These are phyloP conservation scores for Jackrogersella multiformis DNA, from an alignment of 495 filamentous ascomycete genomes.

Conservation along the genomic window DNA sequence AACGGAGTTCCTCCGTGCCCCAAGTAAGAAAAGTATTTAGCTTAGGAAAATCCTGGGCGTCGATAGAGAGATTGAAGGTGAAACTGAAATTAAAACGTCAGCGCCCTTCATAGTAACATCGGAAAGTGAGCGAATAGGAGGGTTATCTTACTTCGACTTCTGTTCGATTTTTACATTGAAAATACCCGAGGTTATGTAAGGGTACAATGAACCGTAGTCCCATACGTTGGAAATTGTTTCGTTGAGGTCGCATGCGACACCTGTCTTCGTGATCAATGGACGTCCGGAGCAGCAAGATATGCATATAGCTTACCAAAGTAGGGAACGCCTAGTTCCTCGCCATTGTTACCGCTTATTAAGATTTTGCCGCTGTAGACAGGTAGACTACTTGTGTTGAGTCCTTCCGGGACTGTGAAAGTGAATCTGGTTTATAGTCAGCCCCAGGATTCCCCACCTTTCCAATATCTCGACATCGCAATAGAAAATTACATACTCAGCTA, in stretches of 20 bases:
- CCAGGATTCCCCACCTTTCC: background rate
- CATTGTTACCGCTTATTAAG: constrained; percentile 43
- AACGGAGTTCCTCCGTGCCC: constrained; percentile 46
- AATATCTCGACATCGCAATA: background rate
- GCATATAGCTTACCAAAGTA: constrained; percentile 39
- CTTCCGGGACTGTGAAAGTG: constrained; percentile 15
- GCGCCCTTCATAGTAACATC: background rate
- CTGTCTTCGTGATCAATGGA: constrained; percentile 24
- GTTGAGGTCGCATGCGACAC: constrained; percentile 27
- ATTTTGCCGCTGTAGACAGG: constrained; percentile 51
- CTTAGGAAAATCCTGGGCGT: constrained; percentile 31
- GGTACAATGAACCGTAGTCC: constrained; percentile 5
- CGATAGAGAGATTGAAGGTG: constrained; percentile 41
- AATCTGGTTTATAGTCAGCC: constrained; percentile 10
- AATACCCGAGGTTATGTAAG: constrained; percentile 30
- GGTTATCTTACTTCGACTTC: constrained; percentile 23
- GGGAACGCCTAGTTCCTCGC: constrained; percentile 46
- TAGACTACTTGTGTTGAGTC: constrained; percentile 26
- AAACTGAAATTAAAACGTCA: constrained; percentile 18
- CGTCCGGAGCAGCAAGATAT: background rate
- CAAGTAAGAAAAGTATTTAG: constrained; percentile 35
- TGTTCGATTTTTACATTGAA: constrained; percentile 12
- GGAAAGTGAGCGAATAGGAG: background rate
- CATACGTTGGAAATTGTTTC: constrained; percentile 25
- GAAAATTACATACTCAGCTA: constrained; percentile 13